A percentile compares a stretch with the other conserved stretches of the same genome.
Conservation (phyloP, 148 eudicot species). For the Vaccinium darrowii region DNA sequence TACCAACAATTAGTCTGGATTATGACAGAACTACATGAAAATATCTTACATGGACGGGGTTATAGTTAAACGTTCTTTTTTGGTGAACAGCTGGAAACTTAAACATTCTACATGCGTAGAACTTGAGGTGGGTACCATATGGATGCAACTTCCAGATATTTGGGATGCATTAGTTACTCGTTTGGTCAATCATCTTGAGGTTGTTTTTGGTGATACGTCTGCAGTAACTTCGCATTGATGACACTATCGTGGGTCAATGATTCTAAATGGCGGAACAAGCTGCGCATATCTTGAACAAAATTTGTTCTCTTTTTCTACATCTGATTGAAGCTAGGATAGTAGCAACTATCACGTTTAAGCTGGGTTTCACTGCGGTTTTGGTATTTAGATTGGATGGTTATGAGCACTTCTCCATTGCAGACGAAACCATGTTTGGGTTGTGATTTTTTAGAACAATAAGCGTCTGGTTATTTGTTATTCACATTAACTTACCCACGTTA, state of each 20-base stretch:
- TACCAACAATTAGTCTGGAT: neutral
- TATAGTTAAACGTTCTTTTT: neutral
- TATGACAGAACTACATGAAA: neutral
- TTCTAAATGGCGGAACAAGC: neutral
- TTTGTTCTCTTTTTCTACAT: too few relatives aligned
- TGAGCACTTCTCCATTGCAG: neutral
- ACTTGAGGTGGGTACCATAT: neutral
- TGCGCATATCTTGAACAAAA: neutral
- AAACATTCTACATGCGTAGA: neutral
- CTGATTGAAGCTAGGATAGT: neutral
- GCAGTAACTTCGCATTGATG: neutral
- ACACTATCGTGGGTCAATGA: neutral
- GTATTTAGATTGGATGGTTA: neutral
- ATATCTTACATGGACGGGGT: neutral
- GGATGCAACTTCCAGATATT: neutral
- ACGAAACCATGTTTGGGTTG: neutral
- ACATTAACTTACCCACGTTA: neutral
- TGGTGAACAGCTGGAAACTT: neutral
- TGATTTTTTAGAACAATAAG: neutral
- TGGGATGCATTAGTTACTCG: neutral
- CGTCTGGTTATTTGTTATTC: neutral
- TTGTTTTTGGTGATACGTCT: neutral
- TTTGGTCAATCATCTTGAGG: neutral
- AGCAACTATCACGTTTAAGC: neutral
- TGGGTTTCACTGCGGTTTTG: neutral